Evolutionary conservation across 441 rosid species (phyloP), one percentile per base, ranked within the genome.

Genomic region (Euphorbia celastroides): DNA sequence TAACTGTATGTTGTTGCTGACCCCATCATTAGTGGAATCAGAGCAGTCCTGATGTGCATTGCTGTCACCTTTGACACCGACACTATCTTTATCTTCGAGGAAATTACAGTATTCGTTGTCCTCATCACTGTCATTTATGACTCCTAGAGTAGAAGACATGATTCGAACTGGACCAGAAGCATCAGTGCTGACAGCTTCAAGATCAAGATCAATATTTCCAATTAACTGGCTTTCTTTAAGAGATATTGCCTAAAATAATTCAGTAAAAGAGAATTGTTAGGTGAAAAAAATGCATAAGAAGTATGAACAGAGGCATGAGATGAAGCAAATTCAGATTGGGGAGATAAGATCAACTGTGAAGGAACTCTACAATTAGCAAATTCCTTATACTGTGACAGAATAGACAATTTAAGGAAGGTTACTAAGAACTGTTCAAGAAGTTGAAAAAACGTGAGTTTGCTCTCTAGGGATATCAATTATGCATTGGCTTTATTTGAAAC

Each of bases 201-300:
- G 83, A 78, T 89, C 93, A 62, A 68, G 77, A 71, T 83, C 82
- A 73, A 86, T 78, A 66, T 76, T 85, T 42, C 86, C 90, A 28
- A 92, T 86, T 57, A 92, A 70, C 74, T 84, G 93, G 71, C 81
- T 77, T 81, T 89, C 96, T 77, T 85, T 92, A 19, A 77, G 34
- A 57, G 94, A 84, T 74, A 89, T 85, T 60, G 89, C 93, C 98
- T 89, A 88, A 78, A 86, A 83, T 54, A 67, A 77, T 60, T 50
- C 42, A 62, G 4, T 9, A 11, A 10, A 8, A 20, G 31, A 46
- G 34, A 30, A n/a, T 26, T 41, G 7, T 22, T 66, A 46, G 16
- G 9, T 22, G 48, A 36, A 44, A 60, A 38, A 60, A 5, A 36
- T 26, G 30, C 56, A 22, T 36, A 17, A 3, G 19, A 70, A 46